Evolutionary conservation across 345 rosid species (phyloP).

Genomic region (Dovyalis caffra): DNA sequence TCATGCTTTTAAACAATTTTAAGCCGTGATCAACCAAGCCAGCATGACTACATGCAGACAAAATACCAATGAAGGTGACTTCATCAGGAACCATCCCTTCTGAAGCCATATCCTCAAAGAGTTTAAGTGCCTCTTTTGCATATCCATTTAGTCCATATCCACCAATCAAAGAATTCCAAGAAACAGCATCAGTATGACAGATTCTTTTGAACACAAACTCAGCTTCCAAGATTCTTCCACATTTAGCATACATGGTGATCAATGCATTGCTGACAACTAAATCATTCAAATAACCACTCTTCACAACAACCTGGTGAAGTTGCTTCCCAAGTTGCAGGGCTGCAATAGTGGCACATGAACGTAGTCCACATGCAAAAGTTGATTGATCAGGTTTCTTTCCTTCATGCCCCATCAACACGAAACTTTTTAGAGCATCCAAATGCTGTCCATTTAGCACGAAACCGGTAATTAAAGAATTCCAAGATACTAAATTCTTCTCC

Average conservation of each 20-base stretch:
- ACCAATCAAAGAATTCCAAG: constrained; percentile 46
- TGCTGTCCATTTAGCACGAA: constrained; percentile 60
- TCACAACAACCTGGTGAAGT: constrained; percentile 33
- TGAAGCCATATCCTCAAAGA: constrained; percentile 32
- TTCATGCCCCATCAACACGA: constrained; percentile 51
- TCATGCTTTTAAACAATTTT: constrained; percentile 16
- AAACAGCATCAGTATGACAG: constrained; percentile 23
- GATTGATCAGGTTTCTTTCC: constrained; percentile 66
- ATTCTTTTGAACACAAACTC: constrained; percentile 26
- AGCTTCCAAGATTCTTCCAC: constrained; percentile 30
- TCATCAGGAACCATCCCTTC: constrained; percentile 22
- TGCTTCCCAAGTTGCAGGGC: constrained; percentile 36
- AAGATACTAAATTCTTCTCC: constrained; percentile 57
- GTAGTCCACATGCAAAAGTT: constrained; percentile 64
- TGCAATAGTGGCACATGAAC: constrained; percentile 71
- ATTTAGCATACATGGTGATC: constrained; percentile 40
- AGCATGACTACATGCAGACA: constrained; percentile 26
- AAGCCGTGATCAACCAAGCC: constrained; percentile 27
- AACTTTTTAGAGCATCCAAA: constrained; percentile 51
- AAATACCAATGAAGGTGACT: constrained; percentile 19
- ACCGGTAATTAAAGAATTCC: constrained; percentile 74
- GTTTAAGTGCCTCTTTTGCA: constrained; percentile 35
- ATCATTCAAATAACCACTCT: constrained; percentile 16
- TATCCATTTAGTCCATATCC: constrained; percentile 42
- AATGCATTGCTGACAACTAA: constrained; percentile 24